Percentiles rank a stretch among this genome's conserved stretches.
phyloP scores from a whole-genome alignment of 176 grass and related monocot genomes.

The Tuctoria greenei region DNA sequence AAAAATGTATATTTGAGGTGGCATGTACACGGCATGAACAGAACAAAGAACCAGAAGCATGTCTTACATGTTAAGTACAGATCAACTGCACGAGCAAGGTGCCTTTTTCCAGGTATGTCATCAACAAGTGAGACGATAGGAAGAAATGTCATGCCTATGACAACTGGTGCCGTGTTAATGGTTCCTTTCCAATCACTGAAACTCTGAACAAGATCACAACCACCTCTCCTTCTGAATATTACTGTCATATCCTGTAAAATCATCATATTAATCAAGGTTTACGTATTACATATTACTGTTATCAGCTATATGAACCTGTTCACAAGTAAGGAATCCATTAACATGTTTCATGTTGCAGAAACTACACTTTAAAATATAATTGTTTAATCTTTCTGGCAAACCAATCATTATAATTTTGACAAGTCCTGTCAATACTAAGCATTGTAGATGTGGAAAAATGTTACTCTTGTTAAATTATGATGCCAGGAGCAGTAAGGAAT shows the following conservation, averaged over 20 bases:
- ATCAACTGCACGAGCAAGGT: constrained; percentile 82
- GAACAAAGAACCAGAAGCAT: constrained; percentile 21
- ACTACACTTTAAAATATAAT: not conserved
- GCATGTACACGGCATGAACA: constrained; percentile 7
- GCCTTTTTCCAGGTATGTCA: constrained; percentile 66
- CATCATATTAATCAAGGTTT: not conserved
- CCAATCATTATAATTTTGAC: not conserved
- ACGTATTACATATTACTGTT: constrained; percentile 5
- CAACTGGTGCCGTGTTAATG: constrained; percentile 76
- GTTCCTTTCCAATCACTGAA: constrained; percentile 78
- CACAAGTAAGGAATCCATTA: not conserved
- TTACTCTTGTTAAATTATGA: constrained; percentile 1
- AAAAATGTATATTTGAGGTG: not conserved
- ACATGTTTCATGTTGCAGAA: not conserved
- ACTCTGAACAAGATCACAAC: constrained; percentile 92
- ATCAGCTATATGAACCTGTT: not conserved
- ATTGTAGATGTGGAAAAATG: not conserved
- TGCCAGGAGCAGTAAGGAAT: constrained; percentile 6
- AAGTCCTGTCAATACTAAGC: constrained; percentile 3
- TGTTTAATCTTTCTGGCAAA: not conserved
- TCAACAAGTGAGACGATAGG: constrained; percentile 87
- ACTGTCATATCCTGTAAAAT: constrained; percentile 90
- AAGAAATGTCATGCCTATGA: constrained; percentile 93
- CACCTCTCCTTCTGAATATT: constrained; percentile 98
- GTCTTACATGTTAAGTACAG: constrained; percentile 92